Conservation (phyloP, 768 basidiomycete genomes). For the Goffeauzyma gilvescens region DNA sequence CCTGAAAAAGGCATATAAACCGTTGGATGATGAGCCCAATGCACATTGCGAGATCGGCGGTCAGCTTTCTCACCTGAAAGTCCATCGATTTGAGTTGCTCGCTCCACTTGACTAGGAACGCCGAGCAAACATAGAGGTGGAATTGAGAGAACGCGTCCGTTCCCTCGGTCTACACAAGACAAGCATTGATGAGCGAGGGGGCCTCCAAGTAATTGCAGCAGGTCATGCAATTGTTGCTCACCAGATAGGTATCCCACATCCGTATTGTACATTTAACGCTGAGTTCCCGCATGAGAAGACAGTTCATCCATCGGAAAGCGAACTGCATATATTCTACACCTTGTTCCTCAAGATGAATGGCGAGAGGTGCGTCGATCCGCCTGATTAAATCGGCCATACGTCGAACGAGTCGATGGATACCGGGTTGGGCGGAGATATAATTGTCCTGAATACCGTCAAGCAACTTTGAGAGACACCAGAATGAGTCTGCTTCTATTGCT, state of each 20-base stretch:
- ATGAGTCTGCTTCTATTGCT: conserved; percentile 89
- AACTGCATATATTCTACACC: conserved; percentile 99
- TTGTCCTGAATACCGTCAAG: conserved; percentile 97
- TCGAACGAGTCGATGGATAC: conserved; percentile 79
- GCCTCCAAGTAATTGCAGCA: too few species aligned
- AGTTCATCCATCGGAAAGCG: conserved; percentile 99
- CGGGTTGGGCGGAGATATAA: conserved; percentile 89
- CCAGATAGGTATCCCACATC: conserved; percentile 99
- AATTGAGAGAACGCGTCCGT: conserved; percentile 97
- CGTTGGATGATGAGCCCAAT: too few species aligned
- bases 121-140: conserved; percentile 93
- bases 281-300: conserved; percentile 91
- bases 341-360: conserved; percentile 65
- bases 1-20: conserved; percentile 41
- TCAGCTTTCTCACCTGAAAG: conserved; percentile 54
- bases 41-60: too few species aligned
- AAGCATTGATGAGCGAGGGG: neutral
- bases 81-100: conserved; percentile 87
- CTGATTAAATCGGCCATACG: conserved; percentile 80
- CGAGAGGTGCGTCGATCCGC: conserved; percentile 48
- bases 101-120: conserved; percentile 90
- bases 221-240: conserved; percentile 35
- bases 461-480: conserved; percentile 91
- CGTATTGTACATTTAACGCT: conserved; percentile 89
- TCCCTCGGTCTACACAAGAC: conserved; percentile 62